Evolutionary conservation across 2,329 filamentous ascomycete genomes (phyloP).

Genomic region (Fusarium sp.): DNA sequence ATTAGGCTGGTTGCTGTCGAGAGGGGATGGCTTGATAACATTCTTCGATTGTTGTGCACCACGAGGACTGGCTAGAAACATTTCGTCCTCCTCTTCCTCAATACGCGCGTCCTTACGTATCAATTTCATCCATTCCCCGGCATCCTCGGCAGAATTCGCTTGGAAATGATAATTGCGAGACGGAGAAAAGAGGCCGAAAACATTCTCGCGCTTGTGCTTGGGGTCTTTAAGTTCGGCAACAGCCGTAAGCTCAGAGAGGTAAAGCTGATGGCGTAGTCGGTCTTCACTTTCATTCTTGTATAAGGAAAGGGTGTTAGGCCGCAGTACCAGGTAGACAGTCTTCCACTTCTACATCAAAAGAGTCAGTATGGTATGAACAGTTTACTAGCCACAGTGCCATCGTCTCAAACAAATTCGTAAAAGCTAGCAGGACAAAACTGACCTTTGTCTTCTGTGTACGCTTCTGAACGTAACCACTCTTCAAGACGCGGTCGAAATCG

Average conservation of each 20-base stretch:
- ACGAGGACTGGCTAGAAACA: conserved; percentile 76
- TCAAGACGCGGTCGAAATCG: conserved; percentile 93
- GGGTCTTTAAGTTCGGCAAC: conserved; percentile 89
- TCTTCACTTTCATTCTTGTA: conserved; percentile 94
- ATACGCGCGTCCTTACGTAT: conserved; percentile 84
- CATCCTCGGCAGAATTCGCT: conserved; percentile 77
- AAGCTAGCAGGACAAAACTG: conserved; percentile 31
- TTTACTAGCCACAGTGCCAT: neutral
- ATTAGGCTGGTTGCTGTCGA: conserved; percentile 38
- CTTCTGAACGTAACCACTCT: conserved; percentile 86
- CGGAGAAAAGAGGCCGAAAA: conserved; percentile 93
- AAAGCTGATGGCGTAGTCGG: conserved; percentile 88
- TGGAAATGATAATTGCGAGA: conserved; percentile 93
- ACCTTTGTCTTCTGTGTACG: conserved; percentile 95
- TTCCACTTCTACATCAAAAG: conserved; percentile 80
- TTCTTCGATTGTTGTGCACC: conserved; percentile 59
- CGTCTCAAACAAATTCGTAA: neutral
- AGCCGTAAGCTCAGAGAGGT: conserved; percentile 89
- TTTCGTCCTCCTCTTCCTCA: conserved; percentile 88
- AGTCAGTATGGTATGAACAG: conserved; percentile 34
- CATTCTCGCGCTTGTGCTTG: conserved; percentile 84
- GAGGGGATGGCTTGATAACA: conserved; percentile 31
- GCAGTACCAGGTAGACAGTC: conserved; percentile 85
- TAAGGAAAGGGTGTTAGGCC: conserved; percentile 88
- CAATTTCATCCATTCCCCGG: conserved; percentile 85